phyloP scores from a whole-genome alignment of 768 basidiomycete species.

The Sporobolomyces roseus region DNA sequence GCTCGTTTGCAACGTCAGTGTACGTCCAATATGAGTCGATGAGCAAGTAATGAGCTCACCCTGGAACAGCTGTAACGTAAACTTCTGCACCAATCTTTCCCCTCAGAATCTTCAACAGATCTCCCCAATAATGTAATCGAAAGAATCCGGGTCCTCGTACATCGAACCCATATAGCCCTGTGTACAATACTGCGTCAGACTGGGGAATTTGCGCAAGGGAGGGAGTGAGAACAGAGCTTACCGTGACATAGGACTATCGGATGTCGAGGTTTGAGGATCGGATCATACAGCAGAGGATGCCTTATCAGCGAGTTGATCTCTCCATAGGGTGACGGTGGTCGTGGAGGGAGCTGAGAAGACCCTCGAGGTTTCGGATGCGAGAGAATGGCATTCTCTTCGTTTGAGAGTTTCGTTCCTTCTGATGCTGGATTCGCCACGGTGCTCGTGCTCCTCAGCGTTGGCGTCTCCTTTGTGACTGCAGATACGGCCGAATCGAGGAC shows the following conservation, averaged over 20 bases:
- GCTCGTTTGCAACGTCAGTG: slow-evolving; percentile 12
- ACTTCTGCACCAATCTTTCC: slow-evolving; percentile 84
- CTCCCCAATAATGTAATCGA: slow-evolving; percentile 84
- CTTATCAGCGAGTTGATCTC: slow-evolving; percentile 55
- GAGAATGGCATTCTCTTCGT: too few species aligned
- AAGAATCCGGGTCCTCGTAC: slow-evolving; percentile 50
- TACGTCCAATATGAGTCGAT: background rate
- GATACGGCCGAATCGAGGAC: background rate
- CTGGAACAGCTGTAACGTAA: slow-evolving; percentile 90
- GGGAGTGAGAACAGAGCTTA: slow-evolving; percentile 47
- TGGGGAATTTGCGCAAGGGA: background rate
- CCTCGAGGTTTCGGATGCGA: background rate
- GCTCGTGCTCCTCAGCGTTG: background rate
- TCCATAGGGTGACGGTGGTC: slow-evolving; percentile 26
- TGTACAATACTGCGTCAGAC: background rate
- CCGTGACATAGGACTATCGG: slow-evolving; percentile 96
- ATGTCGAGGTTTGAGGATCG: slow-evolving; percentile 71
- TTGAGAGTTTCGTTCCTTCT: background rate
- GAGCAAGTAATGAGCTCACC: slow-evolving; percentile 56
- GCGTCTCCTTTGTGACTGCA: background rate
- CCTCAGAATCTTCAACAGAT: slow-evolving; percentile 73
- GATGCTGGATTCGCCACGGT: background rate
- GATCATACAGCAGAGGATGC: slow-evolving; percentile 74
- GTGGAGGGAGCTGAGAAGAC: background rate
- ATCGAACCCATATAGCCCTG: slow-evolving; percentile 89